Evolutionary conservation across 208 protist genomes (phyloP).

Genomic region (Leishmania guyanensis): DNA sequence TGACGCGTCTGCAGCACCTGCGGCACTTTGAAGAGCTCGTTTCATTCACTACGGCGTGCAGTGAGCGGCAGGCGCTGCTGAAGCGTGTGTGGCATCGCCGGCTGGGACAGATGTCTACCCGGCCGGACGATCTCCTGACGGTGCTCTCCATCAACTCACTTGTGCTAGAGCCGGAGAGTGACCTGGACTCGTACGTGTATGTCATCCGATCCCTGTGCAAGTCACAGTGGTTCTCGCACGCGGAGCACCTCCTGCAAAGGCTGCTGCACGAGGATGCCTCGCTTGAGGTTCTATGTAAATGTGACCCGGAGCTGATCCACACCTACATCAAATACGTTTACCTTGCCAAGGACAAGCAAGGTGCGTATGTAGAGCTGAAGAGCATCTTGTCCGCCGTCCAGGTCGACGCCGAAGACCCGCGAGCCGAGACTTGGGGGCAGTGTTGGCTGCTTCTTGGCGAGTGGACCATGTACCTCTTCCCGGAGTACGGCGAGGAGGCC

Average conservation of each 20-base stretch:
- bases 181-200: constrained; percentile 95
- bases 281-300: constrained; percentile 50
- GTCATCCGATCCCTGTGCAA: constrained; percentile 92
- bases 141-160: constrained; percentile 96
- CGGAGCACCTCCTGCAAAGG: constrained; percentile 66
- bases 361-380: constrained; percentile 68
- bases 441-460: constrained; percentile 89
- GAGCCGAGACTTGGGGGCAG: constrained; percentile 72
- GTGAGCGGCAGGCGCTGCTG: constrained; percentile 67
- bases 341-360: constrained; percentile 55
- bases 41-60: constrained; percentile 84
- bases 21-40: constrained; percentile 99
- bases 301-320: constrained; percentile 86
- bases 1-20: constrained; percentile 98
- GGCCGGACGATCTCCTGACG: constrained; percentile 93
- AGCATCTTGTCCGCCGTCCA: constrained; percentile 63
- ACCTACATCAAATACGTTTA: constrained; percentile 85
- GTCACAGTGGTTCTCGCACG: constrained; percentile 74
- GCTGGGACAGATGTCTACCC: constrained; percentile 83
- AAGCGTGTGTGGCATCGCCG: constrained; percentile 89
- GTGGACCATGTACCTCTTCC: constrained; percentile 86
- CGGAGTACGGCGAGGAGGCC: constrained; percentile 76
- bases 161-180: constrained; percentile 91
- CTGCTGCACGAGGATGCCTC: constrained; percentile 46
- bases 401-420: constrained; percentile 37